These are phyloP conservation scores for Ceratobasidium theobromae DNA, from an alignment of 1,284 basidiomycete genomes.

Conservation along the genomic window DNA sequence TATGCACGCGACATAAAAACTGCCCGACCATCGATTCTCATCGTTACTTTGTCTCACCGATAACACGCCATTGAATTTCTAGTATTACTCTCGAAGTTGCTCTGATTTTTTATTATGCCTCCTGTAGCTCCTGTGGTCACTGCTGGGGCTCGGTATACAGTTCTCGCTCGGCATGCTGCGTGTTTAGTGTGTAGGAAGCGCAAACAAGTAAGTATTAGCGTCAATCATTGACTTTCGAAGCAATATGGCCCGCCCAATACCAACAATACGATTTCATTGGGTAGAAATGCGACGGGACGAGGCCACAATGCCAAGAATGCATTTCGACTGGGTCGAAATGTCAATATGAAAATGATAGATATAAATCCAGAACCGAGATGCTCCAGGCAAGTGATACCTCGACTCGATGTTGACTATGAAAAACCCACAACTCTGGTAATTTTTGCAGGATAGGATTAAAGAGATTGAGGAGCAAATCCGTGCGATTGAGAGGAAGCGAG, in stretches of 20 bases:
- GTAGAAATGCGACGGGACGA: conserved; percentile 14
- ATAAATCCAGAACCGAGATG: not conserved
- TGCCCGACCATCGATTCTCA: no score
- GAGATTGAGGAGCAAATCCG: conserved; percentile 1
- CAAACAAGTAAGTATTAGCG: not conserved
- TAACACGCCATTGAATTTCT: no score
- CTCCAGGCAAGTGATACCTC: not conserved
- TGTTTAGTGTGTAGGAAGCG: conserved; percentile 12
- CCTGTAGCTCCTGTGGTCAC: not conserved
- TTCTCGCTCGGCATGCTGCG: conserved; percentile 10
- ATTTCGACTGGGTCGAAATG: not conserved
- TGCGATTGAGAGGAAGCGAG: not conserved
- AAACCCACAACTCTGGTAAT: no score
- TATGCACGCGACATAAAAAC: no score
- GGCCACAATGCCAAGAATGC: conserved; percentile 21
- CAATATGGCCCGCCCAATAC: no score
- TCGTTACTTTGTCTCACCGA: no score
- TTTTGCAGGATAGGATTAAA: conserved; percentile 8
- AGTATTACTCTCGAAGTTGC: no score
- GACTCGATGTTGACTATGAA: not conserved
- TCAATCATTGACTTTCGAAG: not conserved
- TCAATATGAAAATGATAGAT: conserved; percentile 2
- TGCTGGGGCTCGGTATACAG: not conserved
- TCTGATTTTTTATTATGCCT: not conserved
- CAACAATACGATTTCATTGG: not conserved